Evolutionary conservation across 805 yeast species (phyloP).

Genomic region (Ogataea minuta): DNA sequence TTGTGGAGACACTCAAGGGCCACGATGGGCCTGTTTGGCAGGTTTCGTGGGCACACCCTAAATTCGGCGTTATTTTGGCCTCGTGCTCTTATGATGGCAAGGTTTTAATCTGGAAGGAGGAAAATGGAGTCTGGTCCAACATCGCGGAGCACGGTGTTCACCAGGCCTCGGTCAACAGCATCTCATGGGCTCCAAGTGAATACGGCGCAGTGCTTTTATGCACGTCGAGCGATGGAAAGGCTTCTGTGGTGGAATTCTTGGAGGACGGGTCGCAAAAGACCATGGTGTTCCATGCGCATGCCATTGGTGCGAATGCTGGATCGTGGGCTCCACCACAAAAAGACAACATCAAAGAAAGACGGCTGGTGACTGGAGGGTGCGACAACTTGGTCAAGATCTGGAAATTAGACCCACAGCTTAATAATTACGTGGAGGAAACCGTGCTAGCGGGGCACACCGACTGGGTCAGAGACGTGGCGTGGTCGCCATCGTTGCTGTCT

Average conservation of each 20-base stretch:
- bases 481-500: constrained; percentile 91
- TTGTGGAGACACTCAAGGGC: constrained; percentile 81
- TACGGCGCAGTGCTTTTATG: constrained; percentile 89
- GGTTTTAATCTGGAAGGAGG: constrained; percentile 93
- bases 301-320: constrained; percentile 91
- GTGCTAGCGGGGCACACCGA: constrained; percentile 87
- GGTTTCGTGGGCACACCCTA: constrained; percentile 98
- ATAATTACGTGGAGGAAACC: constrained; percentile 68
- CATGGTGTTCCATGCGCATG: constrained; percentile 72
- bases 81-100: constrained; percentile 95
- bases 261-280: constrained; percentile 81
- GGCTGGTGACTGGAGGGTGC: constrained; percentile 93
- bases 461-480: constrained; percentile 98
- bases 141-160: constrained; percentile 86
- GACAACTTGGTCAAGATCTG: constrained; percentile 93
- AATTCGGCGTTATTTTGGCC: constrained; percentile 92
- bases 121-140: constrained; percentile 80
- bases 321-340: constrained; percentile 81
- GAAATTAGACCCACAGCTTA: constrained; percentile 58
- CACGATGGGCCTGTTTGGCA: constrained; percentile 99
- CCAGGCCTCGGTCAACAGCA: constrained; percentile 91
- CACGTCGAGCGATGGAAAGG: constrained; percentile 90
- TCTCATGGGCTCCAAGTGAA: constrained; percentile 97
- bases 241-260: constrained; percentile 85
- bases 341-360: constrained; percentile 47